Evolutionary conservation across 768 basidiomycete genomes (phyloP).

Genomic region (Serendipita sp.): DNA sequence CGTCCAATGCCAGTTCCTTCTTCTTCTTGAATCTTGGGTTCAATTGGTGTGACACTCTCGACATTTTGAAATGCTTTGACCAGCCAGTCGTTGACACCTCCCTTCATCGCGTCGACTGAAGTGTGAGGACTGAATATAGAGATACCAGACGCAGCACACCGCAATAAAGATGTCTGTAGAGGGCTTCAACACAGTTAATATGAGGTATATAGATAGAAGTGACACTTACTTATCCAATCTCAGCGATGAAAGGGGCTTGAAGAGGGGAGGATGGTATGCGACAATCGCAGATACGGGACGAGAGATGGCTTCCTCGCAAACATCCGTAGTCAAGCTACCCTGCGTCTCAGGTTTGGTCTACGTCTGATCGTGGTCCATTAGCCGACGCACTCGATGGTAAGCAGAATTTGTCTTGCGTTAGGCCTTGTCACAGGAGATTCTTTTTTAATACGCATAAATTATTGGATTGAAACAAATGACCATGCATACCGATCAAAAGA

Average conservation of each 20-base stretch:
- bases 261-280: slow-evolving; percentile 76
- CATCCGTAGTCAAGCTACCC: slow-evolving; percentile 46
- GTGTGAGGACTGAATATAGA: slow-evolving; percentile 82
- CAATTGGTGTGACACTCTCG: slow-evolving; percentile 29
- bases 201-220: not conserved
- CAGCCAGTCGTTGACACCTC: slow-evolving; percentile 86
- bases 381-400: slow-evolving; percentile 27
- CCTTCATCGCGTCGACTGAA: slow-evolving; percentile 65
- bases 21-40: slow-evolving; percentile 18
- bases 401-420: slow-evolving; percentile 21
- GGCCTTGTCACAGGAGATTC: slow-evolving; percentile 22
- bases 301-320: slow-evolving; percentile 49
- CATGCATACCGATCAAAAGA: slow-evolving; percentile 43
- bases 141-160: slow-evolving; percentile 66
- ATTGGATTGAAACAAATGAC: slow-evolving; percentile 40
- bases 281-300: slow-evolving; percentile 50
- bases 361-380: not conserved
- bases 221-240: slow-evolving; percentile 40
- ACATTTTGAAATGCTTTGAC: slow-evolving; percentile 27
- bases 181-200: slow-evolving; percentile 19
- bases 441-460: slow-evolving; percentile 27
- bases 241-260: slow-evolving; percentile 55
- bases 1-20: slow-evolving; percentile 43
- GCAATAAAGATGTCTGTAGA: slow-evolving; percentile 63
- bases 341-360: not conserved